Evolutionary conservation across 23 red algal genomes (phyloP).

Genomic region (Agarophyton chilense): DNA sequence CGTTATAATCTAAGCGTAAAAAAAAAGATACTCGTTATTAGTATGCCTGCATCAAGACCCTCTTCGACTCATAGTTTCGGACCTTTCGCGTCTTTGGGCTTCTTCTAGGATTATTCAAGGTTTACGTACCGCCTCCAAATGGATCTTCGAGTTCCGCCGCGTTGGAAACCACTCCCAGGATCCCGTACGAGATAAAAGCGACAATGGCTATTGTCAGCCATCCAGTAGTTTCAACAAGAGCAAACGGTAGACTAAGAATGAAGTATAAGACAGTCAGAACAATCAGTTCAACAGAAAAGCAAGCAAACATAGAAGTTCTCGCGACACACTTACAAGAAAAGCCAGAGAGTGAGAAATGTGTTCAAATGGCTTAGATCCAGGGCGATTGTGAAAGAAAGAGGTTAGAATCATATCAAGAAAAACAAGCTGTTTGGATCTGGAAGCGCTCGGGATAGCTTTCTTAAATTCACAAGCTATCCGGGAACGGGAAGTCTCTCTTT

Average conservation of each 20-base stretch:
- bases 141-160: slow-evolving; percentile 68
- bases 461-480: too few relatives aligned
- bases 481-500: too few relatives aligned
- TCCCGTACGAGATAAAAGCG: slow-evolving; percentile 59
- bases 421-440: too few relatives aligned
- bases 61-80: not conserved
- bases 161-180: slow-evolving; percentile 52
- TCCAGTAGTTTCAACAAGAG: slow-evolving; percentile 52
- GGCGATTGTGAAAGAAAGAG: not conserved
- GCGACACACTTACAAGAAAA: slow-evolving; percentile 62
- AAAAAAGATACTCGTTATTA: not conserved
- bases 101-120: not conserved
- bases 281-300: not conserved
- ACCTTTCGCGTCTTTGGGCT: not conserved
- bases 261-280: not conserved
- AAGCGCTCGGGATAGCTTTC: too few relatives aligned
- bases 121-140: slow-evolving; percentile 62
- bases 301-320: not conserved
- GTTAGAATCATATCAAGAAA: not conserved
- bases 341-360: slow-evolving; percentile 59
- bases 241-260: slow-evolving; percentile 46
- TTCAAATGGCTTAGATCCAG: slow-evolving; percentile 41
- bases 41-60: not conserved
- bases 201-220: slow-evolving; percentile 61
- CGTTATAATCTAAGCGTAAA: slow-evolving; percentile 47